Evolutionary conservation across 140 eudicot species (phyloP).

Genomic region (Flaveria floridana): DNA sequence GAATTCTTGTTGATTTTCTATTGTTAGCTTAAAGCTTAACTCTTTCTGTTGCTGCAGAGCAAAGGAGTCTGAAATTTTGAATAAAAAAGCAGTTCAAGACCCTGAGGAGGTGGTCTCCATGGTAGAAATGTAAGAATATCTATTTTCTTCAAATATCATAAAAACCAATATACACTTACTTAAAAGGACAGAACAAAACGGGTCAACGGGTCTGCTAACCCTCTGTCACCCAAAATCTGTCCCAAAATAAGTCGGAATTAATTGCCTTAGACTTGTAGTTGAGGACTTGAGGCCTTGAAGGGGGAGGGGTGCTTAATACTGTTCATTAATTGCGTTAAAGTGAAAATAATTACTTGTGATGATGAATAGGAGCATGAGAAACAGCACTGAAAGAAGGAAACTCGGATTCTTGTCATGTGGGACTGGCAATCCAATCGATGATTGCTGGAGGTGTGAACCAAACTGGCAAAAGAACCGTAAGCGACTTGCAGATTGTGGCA

Average conservation of each 20-base stretch:
- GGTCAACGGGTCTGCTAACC: no score
- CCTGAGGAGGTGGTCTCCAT: conserved; percentile 82
- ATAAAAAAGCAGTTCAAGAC: conserved; percentile 69
- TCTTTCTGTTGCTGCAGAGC: conserved; percentile 35
- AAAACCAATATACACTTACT: no score
- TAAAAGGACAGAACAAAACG: no score
- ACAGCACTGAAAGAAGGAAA: conserved; percentile 74
- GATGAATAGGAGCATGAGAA: conserved; percentile 57
- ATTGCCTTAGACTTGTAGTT: conserved; percentile 17
- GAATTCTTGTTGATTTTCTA: neutral
- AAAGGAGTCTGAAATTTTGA: conserved; percentile 49
- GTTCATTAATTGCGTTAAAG: conserved; percentile 12
- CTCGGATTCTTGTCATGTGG: conserved; percentile 76
- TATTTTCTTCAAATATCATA: neutral
- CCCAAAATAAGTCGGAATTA: neutral
- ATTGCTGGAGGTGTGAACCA: conserved; percentile 87
- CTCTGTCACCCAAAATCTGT: no score
- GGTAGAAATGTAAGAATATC: conserved; percentile 57
- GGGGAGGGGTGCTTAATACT: neutral
- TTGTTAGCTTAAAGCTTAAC: neutral
- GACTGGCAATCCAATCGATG: conserved; percentile 80
- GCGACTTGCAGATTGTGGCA: conserved; percentile 84
- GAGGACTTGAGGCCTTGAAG: conserved; percentile 3
- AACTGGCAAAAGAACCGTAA: conserved; percentile 76
- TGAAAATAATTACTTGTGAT: neutral